phyloP scores from a whole-genome alignment of 306 rosid genomes.

The Quercus berberidifolia region DNA sequence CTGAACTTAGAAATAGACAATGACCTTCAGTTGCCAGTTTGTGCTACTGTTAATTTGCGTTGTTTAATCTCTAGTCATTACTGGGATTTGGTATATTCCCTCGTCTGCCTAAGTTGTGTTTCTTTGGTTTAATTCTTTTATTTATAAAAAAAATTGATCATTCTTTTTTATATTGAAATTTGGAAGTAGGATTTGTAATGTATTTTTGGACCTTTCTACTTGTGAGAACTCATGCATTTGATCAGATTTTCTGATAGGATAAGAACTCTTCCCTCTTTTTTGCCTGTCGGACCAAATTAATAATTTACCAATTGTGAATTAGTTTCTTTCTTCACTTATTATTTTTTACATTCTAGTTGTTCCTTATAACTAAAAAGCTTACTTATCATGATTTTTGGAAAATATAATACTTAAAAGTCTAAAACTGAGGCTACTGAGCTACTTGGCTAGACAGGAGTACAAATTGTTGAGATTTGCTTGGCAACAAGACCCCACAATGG shows the following conservation, averaged over 20 bases:
- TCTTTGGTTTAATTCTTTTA: background rate
- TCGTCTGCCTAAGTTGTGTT: background rate
- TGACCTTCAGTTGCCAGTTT: background rate
- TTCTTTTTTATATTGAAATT: background rate
- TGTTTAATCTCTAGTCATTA: background rate
- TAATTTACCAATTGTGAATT: background rate
- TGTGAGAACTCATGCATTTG: background rate
- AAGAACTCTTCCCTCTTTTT: background rate
- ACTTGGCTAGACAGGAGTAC: conserved; percentile 84
- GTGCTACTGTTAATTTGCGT: background rate
- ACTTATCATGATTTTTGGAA: conserved; percentile 6
- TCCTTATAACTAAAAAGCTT: conserved; percentile 7
- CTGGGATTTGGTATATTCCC: background rate
- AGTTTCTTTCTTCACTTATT: background rate
- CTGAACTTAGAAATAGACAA: background rate
- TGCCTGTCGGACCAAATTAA: background rate
- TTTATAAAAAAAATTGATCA: no score
- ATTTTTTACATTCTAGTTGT: background rate
- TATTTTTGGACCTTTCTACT: background rate
- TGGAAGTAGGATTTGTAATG: background rate
- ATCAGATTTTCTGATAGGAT: background rate
- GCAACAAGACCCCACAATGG: conserved; percentile 90
- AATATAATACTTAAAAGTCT: conserved; percentile 6
- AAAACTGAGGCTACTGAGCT: conserved; percentile 20
- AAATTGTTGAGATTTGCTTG: conserved; percentile 91